Percentiles rank a stretch among this genome's conserved stretches.
Conservation (phyloP, 345 rosid genomes). For the Triadica sebifera region DNA sequence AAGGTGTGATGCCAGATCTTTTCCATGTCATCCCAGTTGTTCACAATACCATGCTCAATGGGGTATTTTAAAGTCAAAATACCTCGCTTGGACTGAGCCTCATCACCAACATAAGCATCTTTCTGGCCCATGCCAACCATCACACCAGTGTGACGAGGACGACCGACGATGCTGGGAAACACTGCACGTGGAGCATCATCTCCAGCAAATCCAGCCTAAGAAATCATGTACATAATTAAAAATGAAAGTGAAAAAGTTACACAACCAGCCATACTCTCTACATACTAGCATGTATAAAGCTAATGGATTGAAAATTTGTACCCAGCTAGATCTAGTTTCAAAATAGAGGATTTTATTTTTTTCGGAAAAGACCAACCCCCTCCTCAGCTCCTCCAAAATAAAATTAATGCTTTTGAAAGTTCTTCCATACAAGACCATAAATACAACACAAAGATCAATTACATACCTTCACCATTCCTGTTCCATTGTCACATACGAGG, state of each 20-base stretch:
- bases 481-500: conserved; percentile 23
- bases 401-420: not conserved
- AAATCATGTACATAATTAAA: not conserved
- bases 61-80: conserved; percentile 79
- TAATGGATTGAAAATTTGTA: not conserved
- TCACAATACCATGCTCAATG: conserved; percentile 88
- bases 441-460: not conserved
- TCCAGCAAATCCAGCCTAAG: conserved; percentile 93
- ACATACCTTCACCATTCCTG: conserved; percentile 21
- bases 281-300: too few species aligned
- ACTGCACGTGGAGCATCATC: conserved; percentile 93
- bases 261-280: not conserved
- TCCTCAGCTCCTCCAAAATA: not conserved
- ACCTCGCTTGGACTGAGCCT: conserved; percentile 76
- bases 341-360: too few species aligned
- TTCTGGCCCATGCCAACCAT: conserved; percentile 88
- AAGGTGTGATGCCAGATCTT: conserved; percentile 94
- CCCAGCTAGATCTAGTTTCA: not conserved
- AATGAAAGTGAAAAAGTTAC: not conserved
- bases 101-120: conserved; percentile 90
- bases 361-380: too few species aligned
- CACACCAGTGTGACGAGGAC: conserved; percentile 93
- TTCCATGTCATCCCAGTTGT: conserved; percentile 98
- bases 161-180: conserved; percentile 88
- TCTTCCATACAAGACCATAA: not conserved